These are phyloP conservation scores for Cystofilobasidium bisporidii DNA, from an alignment of 768 basidiomycete species.

Conservation along the genomic window DNA sequence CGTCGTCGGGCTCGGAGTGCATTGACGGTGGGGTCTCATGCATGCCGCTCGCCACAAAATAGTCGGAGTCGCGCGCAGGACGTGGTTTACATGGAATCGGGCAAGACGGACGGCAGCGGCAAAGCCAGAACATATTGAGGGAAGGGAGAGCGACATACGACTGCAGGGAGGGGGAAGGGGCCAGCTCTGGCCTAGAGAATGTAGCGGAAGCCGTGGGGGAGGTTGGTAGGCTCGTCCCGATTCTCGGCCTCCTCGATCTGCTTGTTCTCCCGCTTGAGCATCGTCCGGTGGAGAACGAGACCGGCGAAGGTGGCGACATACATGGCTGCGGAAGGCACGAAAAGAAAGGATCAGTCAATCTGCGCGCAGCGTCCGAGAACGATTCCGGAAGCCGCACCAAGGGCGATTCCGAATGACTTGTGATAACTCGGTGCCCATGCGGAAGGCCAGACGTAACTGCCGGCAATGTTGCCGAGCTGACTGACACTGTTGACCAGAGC, in stretches of 20 bases:
- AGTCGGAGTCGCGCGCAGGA: too few relatives aligned
- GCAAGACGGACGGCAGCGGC: too few relatives aligned
- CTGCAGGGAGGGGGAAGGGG: too few relatives aligned
- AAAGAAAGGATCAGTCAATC: not conserved
- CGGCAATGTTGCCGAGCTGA: slow-evolving; percentile 72
- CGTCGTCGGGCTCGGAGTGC: slow-evolving; percentile 55
- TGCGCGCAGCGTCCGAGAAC: too few relatives aligned
- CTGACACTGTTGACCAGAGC: slow-evolving; percentile 47
- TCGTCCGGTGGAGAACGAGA: slow-evolving; percentile 4
- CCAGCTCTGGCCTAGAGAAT: too few relatives aligned
- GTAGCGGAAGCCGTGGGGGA: slow-evolving; percentile 6
- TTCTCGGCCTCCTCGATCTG: slow-evolving; percentile 9
- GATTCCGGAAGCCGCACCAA: too few relatives aligned
- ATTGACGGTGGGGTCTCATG: not conserved
- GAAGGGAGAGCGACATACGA: too few relatives aligned
- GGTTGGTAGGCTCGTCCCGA: not conserved
- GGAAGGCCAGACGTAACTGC: slow-evolving; percentile 34
- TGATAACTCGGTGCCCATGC: not conserved
- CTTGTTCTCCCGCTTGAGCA: not conserved
- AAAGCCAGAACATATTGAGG: too few relatives aligned
- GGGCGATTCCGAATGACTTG: not conserved
- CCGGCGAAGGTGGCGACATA: not conserved
- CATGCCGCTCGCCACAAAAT: too few relatives aligned
- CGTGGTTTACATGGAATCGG: too few relatives aligned
- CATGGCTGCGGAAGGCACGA: slow-evolving; percentile 26